Evolutionary conservation across 176 grass and related monocot species (phyloP).

Genomic region (Aegilops sharonensis): DNA sequence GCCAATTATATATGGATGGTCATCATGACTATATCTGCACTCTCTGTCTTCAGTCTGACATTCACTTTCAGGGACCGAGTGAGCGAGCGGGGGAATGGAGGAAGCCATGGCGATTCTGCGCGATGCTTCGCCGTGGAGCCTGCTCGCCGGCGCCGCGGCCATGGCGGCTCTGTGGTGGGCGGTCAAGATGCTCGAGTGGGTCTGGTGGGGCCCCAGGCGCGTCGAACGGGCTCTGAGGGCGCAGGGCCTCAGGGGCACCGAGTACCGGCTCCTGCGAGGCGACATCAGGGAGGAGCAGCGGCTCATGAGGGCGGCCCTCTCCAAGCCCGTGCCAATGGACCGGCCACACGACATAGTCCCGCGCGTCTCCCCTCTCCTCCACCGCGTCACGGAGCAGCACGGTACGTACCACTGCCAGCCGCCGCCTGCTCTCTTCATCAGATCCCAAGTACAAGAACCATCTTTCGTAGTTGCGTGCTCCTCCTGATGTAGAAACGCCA

Average conservation of each 20-base stretch:
- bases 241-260: slow-evolving; percentile 52
- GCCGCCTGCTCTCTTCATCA: background rate
- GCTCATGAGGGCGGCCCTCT: slow-evolving; percentile 29
- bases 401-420: slow-evolving; percentile 1
- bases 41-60: background rate
- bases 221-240: slow-evolving; percentile 43
- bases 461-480: background rate
- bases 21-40: background rate
- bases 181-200: slow-evolving; percentile 11
- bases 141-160: slow-evolving; percentile 1
- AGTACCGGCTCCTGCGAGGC: slow-evolving; percentile 46
- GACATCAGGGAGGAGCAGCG: slow-evolving; percentile 39
- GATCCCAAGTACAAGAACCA: background rate
- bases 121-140: slow-evolving; percentile 24
- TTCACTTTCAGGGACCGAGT: background rate
- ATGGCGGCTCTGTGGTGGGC: slow-evolving; percentile 13
- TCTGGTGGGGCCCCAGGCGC: slow-evolving; percentile 38
- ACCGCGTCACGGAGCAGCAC: slow-evolving; percentile 29
- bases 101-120: background rate
- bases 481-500: background rate
- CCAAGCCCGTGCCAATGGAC: slow-evolving; percentile 40
- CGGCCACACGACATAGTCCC: slow-evolving; percentile 44
- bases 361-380: slow-evolving; percentile 29
- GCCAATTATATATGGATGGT: too few relatives aligned
- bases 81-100: slow-evolving; percentile 12